Conservation (phyloP, 345 rosid genomes). For the Ceriops decandra region DNA sequence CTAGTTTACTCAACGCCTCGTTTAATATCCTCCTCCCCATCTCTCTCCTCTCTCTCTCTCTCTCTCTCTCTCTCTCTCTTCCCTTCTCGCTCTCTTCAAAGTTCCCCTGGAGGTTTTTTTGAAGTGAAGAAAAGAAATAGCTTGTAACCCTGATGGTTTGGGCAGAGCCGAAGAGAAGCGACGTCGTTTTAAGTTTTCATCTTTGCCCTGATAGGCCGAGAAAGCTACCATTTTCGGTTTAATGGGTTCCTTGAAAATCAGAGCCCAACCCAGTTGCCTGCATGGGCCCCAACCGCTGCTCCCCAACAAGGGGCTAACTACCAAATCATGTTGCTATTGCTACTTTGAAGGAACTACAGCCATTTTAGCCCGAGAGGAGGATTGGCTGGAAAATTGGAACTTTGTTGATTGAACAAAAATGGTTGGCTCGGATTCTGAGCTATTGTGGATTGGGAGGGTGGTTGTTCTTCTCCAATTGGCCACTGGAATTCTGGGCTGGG, state of each 20-base stretch:
- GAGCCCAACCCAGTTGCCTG: too few species aligned
- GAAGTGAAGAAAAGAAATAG: not conserved
- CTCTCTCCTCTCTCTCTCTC: slow-evolving; percentile 18
- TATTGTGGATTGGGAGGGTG: slow-evolving; percentile 36
- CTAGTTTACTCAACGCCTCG: slow-evolving; percentile 78
- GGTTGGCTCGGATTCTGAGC: slow-evolving; percentile 33
- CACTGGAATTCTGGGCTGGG: slow-evolving; percentile 67
- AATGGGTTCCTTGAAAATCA: too few species aligned
- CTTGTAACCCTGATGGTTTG: not conserved
- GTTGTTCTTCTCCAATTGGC: slow-evolving; percentile 48
- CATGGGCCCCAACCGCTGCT: too few species aligned
- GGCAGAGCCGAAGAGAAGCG: too few species aligned
- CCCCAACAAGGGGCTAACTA: too few species aligned
- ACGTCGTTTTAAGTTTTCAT: not conserved
- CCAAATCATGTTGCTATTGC: too few species aligned
- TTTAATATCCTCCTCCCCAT: slow-evolving; percentile 93
- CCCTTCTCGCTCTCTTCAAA: not conserved
- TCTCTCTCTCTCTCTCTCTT: not conserved
- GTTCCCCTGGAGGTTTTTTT: not conserved
- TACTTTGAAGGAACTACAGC: too few species aligned
- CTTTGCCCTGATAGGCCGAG: too few species aligned
- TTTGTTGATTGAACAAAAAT: slow-evolving; percentile 12
- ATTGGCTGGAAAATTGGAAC: not conserved
- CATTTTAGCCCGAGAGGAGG: not conserved
- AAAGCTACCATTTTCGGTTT: too few species aligned